Evolutionary conservation across 2,329 filamentous ascomycete genomes (phyloP).

Genomic region (Monilinia vaccinii-corymbosi): DNA sequence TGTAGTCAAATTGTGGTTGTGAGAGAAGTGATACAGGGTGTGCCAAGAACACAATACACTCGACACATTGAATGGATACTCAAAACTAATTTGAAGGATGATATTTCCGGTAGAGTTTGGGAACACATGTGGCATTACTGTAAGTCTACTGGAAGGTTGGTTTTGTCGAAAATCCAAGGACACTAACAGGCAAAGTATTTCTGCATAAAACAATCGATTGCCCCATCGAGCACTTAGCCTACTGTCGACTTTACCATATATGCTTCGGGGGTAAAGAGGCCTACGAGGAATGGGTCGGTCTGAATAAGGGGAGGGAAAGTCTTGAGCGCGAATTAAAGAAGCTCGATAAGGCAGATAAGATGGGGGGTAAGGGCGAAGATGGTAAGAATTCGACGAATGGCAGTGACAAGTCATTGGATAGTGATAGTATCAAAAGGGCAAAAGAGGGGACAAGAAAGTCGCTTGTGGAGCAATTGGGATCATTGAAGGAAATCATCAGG

Average conservation of each 20-base stretch:
- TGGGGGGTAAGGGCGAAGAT: neutral
- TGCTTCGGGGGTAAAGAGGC: conserved; percentile 21
- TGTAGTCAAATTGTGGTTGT: conserved; percentile 58
- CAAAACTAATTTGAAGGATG: conserved; percentile 42
- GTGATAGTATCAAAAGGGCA: neutral
- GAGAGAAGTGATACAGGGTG: conserved; percentile 38
- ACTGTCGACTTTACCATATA: conserved; percentile 22
- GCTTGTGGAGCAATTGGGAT: neutral
- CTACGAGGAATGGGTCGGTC: conserved; percentile 12
- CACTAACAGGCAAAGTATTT: conserved; percentile 11
- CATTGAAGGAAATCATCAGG: neutral
- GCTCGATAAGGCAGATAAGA: neutral
- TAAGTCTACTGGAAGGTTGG: neutral
- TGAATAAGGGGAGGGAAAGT: neutral
- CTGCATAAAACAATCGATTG: conserved; percentile 20
- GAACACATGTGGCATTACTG: conserved; percentile 54
- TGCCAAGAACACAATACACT: conserved; percentile 35
- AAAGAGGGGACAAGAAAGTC: neutral
- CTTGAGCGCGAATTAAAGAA: neutral
- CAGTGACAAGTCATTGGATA: neutral
- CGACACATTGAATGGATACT: conserved; percentile 42
- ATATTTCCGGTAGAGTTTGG: conserved; percentile 48
- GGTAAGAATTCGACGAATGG: neutral
- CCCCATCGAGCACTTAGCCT: conserved; percentile 21
- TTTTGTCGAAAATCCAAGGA: neutral